A percentile compares a stretch with the other conserved stretches of the same genome.
phyloP scores from a whole-genome alignment of 768 basidiomycete genomes.

The Suillus hirtellus region DNA sequence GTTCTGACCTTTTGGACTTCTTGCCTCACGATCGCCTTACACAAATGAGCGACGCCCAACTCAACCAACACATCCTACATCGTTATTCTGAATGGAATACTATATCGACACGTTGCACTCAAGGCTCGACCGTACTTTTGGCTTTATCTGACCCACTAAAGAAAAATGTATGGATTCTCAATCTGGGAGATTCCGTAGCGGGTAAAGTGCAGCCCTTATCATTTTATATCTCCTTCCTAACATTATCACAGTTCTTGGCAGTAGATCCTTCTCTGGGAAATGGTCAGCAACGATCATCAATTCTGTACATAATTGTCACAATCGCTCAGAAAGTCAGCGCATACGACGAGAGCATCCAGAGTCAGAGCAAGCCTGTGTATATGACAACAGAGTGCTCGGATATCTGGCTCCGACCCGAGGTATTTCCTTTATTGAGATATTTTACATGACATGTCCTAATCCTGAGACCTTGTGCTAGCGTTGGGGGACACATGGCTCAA shows the following conservation, averaged over 20 bases:
- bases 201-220: slow-evolving; percentile 20
- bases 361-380: slow-evolving; percentile 31
- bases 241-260: slow-evolving; percentile 22
- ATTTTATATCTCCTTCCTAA: slow-evolving; percentile 10
- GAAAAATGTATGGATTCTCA: slow-evolving; percentile 34
- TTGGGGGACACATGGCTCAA: slow-evolving; percentile 37
- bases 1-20: slow-evolving; percentile 43
- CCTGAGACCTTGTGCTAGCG: slow-evolving; percentile 10
- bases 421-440: slow-evolving; percentile 17
- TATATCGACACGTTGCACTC: slow-evolving; percentile 33
- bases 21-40: slow-evolving; percentile 39
- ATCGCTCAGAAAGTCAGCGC: slow-evolving; percentile 28
- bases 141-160: slow-evolving; percentile 31
- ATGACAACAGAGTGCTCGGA: slow-evolving; percentile 36
- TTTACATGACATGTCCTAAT: slow-evolving; percentile 16
- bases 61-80: slow-evolving; percentile 41
- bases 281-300: slow-evolving; percentile 28
- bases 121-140: slow-evolving; percentile 35
- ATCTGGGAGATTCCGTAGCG: slow-evolving; percentile 37
- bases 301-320: slow-evolving; percentile 32
- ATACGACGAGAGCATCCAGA: slow-evolving; percentile 30
- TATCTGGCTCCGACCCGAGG: slow-evolving; percentile 41
- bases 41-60: slow-evolving; percentile 39
- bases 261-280: slow-evolving; percentile 18
- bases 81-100: slow-evolving; percentile 38